A percentile compares a stretch with the other conserved stretches of the same genome.
Conservation (phyloP, 1,139 yeast species). For the Lodderomyces pseudojiufengensis region DNA sequence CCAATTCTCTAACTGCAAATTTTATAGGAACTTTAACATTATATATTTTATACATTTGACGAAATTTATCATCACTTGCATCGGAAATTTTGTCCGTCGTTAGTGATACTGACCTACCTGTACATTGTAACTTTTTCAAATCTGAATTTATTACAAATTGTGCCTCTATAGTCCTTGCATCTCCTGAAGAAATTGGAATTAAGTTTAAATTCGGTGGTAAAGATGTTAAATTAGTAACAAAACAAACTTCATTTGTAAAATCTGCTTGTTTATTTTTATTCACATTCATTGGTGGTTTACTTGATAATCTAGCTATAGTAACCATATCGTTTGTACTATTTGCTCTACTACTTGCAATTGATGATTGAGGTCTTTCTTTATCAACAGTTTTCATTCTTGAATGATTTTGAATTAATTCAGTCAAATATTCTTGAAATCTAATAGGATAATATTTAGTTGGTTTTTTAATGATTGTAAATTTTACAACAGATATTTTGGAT, state of each 20-base stretch:
- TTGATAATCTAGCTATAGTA: slow-evolving; percentile 8
- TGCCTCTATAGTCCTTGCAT: slow-evolving; percentile 49
- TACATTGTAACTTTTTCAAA: slow-evolving; percentile 72
- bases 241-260: slow-evolving; percentile 41
- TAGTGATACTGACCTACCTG: slow-evolving; percentile 77
- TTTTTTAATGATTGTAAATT: slow-evolving; percentile 55
- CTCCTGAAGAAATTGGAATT: slow-evolving; percentile 67
- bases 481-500: slow-evolving; percentile 59
- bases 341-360: slow-evolving; percentile 6
- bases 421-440: slow-evolving; percentile 56
- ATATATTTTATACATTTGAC: slow-evolving; percentile 63
- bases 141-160: slow-evolving; percentile 71
- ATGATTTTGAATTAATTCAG: slow-evolving; percentile 58
- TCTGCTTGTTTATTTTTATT: slow-evolving; percentile 8
- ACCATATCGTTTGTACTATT: slow-evolving; percentile 9
- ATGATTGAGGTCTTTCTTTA: neutral
- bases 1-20: slow-evolving; percentile 73
- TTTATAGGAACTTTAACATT: slow-evolving; percentile 46
- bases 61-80: slow-evolving; percentile 79
- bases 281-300: slow-evolving; percentile 2
- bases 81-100: slow-evolving; percentile 62
- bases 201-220: slow-evolving; percentile 74
- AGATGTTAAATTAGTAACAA: slow-evolving; percentile 76
- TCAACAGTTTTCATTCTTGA: slow-evolving; percentile 46
- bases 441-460: slow-evolving; percentile 57